Evolutionary conservation across 169 alveolate species (phyloP).

Genomic region (Blepharisma undulans): DNA sequence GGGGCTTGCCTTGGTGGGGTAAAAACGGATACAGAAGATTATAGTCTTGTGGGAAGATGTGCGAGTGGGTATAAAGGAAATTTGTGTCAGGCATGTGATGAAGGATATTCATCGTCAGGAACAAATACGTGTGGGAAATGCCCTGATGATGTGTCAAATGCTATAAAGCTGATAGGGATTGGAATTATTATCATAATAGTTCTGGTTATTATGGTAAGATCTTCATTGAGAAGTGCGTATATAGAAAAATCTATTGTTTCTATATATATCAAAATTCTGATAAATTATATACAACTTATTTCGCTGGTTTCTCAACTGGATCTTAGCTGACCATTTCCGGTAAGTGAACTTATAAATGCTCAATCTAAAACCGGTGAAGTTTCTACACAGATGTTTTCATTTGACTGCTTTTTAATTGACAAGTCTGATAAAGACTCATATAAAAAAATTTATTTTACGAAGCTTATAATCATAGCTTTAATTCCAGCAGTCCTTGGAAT

Average conservation of each 20-base stretch:
- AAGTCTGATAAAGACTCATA: not conserved
- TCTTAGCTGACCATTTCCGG: conserved; percentile 50
- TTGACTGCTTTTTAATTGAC: conserved; percentile 47
- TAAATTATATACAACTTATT: conserved; percentile 45
- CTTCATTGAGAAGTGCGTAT: conserved; percentile 34
- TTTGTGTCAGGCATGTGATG: conserved; percentile 18
- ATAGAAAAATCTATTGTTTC: conserved; percentile 29
- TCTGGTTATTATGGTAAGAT: conserved; percentile 27
- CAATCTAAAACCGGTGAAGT: conserved; percentile 39
- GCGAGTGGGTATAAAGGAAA: conserved; percentile 38
- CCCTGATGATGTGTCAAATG: conserved; percentile 16
- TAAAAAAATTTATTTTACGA: not conserved
- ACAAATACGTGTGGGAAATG: conserved; percentile 40
- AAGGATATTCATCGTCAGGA: conserved; percentile 25
- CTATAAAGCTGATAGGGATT: conserved; percentile 30
- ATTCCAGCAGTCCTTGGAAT: conserved; percentile 21
- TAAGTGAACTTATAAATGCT: conserved; percentile 27
- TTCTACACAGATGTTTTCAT: conserved; percentile 35
- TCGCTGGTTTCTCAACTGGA: conserved; percentile 37
- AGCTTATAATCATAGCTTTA: conserved; percentile 7
- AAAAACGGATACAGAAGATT: conserved; percentile 32
- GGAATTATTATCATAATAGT: not conserved
- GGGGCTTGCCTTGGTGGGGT: conserved; percentile 56
- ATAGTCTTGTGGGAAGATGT: conserved; percentile 49
- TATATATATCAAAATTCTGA: conserved; percentile 46